Conservation (phyloP, 2,329 filamentous ascomycete species). For the Calonectria ilicicola region DNA sequence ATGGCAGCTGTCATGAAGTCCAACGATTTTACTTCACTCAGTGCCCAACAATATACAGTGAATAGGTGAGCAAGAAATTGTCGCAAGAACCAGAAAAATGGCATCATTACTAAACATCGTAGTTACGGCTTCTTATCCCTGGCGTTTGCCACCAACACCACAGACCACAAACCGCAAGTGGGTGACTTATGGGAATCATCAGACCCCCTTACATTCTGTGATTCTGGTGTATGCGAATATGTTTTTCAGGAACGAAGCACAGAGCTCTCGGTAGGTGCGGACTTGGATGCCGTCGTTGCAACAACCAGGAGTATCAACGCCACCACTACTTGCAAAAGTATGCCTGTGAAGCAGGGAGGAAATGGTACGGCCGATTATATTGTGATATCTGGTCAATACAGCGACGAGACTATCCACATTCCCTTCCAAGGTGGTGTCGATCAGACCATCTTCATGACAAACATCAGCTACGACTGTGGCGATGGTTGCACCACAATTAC, state of each 20-base stretch:
- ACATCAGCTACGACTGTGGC: not conserved
- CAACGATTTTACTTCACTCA: not conserved
- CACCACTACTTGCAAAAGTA: not conserved
- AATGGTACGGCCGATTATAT: not conserved
- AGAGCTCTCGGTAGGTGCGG: not conserved
- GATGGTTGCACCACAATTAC: not conserved
- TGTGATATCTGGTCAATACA: not conserved
- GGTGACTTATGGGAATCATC: not conserved
- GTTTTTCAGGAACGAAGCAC: not conserved
- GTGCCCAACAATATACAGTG: not conserved
- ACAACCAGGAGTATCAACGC: not conserved
- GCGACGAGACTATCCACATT: not conserved
- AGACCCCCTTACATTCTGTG: not conserved
- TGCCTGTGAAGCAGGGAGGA: not conserved
- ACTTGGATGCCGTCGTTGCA: not conserved
- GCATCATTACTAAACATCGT: not conserved
- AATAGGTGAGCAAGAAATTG: not conserved
- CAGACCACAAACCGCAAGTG: not conserved
- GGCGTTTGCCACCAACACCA: not conserved
- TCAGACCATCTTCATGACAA: not conserved
- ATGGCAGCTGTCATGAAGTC: not conserved
- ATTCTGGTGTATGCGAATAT: not conserved
- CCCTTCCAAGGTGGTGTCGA: not conserved
- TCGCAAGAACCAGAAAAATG: no score
- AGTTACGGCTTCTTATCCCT: constrained; percentile 1